phyloP scores from a whole-genome alignment of 768 basidiomycete species.

The Boletus patriciae region DNA sequence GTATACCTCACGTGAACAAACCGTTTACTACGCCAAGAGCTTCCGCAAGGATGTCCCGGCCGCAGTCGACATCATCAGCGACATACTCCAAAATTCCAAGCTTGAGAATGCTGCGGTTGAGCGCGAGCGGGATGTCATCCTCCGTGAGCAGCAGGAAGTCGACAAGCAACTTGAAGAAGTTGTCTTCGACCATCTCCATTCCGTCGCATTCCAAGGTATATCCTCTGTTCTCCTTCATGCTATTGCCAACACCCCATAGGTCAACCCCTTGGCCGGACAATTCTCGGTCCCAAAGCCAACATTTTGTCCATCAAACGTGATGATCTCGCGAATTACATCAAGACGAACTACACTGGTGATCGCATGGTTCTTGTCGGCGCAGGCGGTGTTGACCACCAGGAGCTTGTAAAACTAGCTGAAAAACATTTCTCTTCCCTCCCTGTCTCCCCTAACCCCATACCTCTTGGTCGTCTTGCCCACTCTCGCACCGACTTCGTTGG shows the following conservation, averaged over 20 bases:
- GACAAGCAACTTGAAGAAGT: conserved; percentile 99
- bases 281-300: conserved; percentile 94
- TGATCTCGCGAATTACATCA: conserved; percentile 88
- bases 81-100: conserved; percentile 97
- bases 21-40: conserved; percentile 98
- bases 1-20: conserved; percentile 98
- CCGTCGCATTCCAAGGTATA: conserved; percentile 93
- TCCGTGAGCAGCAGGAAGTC: conserved; percentile 98
- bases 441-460: conserved; percentile 82
- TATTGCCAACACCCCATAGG: conserved; percentile 43
- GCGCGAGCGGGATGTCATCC: conserved; percentile 92
- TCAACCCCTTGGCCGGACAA: conserved; percentile 94
- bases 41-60: conserved; percentile 92
- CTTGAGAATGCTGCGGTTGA: conserved; percentile 86
- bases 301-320: conserved; percentile 93
- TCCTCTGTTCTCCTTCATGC: conserved; percentile 1
- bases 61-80: conserved; percentile 95
- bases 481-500: conserved; percentile 83
- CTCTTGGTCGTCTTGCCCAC: conserved; percentile 78
- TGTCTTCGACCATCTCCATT: conserved; percentile 96
- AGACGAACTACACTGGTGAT: conserved; percentile 97
- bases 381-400: conserved; percentile 89
- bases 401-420: conserved; percentile 93
- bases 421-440: conserved; percentile 91
- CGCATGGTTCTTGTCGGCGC: conserved; percentile 98